Conservation (phyloP, 1,284 basidiomycete species). For the Takashimella koratensis region DNA sequence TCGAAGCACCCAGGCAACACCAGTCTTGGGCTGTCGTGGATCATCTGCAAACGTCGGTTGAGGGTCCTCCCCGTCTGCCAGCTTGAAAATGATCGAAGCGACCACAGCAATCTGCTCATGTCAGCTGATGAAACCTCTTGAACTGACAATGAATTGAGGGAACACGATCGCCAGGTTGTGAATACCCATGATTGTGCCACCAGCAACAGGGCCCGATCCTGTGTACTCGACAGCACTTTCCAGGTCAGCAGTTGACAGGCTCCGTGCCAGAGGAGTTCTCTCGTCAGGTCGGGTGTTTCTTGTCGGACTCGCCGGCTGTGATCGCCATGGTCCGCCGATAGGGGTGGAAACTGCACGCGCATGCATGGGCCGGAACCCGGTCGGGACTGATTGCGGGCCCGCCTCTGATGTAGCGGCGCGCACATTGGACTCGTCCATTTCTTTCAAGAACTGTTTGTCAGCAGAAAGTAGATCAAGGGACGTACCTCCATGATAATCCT, state of each 20-base stretch:
- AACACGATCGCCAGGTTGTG: slow-evolving; percentile 92
- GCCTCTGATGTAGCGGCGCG: slow-evolving; percentile 3
- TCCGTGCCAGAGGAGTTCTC: slow-evolving; percentile 61
- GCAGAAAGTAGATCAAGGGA: slow-evolving; percentile 3
- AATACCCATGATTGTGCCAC: slow-evolving; percentile 92
- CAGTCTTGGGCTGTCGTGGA: slow-evolving; percentile 56
- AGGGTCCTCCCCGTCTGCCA: slow-evolving; percentile 61
- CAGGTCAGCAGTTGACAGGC: slow-evolving; percentile 59
- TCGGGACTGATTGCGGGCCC: slow-evolving; percentile 3
- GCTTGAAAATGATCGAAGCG: slow-evolving; percentile 78
- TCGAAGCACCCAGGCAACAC: slow-evolving; percentile 87
- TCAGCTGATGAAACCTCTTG: background rate
- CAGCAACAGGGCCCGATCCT: slow-evolving; percentile 62
- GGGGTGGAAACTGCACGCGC: slow-evolving; percentile 55
- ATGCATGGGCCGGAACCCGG: slow-evolving; percentile 48
- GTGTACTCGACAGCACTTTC: slow-evolving; percentile 51
- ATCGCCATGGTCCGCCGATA: slow-evolving; percentile 23
- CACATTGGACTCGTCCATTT: slow-evolving; percentile 54
- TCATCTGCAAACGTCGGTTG: background rate
- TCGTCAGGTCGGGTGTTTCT: slow-evolving; percentile 47
- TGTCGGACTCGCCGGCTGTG: slow-evolving; percentile 26
- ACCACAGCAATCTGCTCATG: slow-evolving; percentile 72
- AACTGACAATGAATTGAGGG: slow-evolving; percentile 81
- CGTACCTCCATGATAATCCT: slow-evolving; percentile 88
- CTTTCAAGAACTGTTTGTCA: slow-evolving; percentile 87